Evolutionary conservation across 345 rosid genomes (phyloP).

Genomic region (Populus pruinosa): DNA sequence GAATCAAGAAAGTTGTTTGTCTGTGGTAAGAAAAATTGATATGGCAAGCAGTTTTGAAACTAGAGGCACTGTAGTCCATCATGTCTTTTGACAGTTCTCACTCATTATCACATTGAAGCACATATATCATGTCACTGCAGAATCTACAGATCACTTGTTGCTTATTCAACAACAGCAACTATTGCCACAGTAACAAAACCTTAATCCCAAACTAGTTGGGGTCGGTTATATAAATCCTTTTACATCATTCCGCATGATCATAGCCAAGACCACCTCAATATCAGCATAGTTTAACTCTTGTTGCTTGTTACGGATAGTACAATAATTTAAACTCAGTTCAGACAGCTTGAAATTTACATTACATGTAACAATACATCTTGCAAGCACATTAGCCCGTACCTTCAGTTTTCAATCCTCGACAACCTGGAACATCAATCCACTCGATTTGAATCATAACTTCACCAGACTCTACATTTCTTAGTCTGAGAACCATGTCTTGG

Average conservation of each 20-base stretch:
- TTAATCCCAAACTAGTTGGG: neutral
- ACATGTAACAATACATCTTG: no score
- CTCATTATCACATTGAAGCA: neutral
- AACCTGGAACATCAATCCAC: slow-evolving; percentile 28
- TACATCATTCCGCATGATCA: neutral
- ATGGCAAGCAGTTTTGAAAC: neutral
- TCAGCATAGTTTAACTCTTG: neutral
- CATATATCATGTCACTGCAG: neutral
- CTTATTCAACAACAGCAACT: neutral
- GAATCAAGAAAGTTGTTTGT: neutral
- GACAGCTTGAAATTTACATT: neutral
- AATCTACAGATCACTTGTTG: neutral
- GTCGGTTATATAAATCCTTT: neutral
- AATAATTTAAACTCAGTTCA: neutral
- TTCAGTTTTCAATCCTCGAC: slow-evolving; percentile 17
- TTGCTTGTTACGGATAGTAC: neutral
- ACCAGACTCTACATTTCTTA: slow-evolving; percentile 29
- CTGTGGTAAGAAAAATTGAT: neutral
- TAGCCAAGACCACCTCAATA: neutral
- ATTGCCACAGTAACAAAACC: neutral
- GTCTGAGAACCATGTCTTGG: slow-evolving; percentile 28
- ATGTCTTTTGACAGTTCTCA: no score
- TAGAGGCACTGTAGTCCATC: neutral
- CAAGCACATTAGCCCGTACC: slow-evolving; percentile 12
- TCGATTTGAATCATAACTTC: slow-evolving; percentile 25